phyloP scores from a whole-genome alignment of 2,329 filamentous ascomycete species.

The Akanthomyces lecanii region DNA sequence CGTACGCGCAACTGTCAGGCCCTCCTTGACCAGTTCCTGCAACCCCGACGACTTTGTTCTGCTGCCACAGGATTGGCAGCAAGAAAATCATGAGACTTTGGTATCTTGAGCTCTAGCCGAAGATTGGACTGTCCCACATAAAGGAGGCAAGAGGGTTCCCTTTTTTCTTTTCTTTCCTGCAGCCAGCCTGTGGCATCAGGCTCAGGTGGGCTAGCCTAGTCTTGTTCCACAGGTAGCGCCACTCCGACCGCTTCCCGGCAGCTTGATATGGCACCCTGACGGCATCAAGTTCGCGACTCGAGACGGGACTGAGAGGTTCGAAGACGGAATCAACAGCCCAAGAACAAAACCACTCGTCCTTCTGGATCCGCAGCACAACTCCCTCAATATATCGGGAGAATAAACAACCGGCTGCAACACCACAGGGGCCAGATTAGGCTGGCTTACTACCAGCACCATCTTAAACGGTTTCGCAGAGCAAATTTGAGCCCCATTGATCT shows the following conservation, averaged over 20 bases:
- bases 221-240: conserved; percentile 5
- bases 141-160: neutral
- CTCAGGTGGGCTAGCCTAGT: neutral
- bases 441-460: neutral
- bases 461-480: conserved; percentile 2
- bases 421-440: neutral
- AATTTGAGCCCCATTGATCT: conserved; percentile 13
- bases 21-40: neutral
- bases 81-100: neutral
- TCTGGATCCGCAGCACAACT: neutral
- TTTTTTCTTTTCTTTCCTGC: neutral
- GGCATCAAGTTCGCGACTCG: neutral
- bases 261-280: neutral
- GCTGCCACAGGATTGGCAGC: neutral
- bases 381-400: neutral
- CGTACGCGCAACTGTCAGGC: neutral
- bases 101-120: too few relatives aligned
- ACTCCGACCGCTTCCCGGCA: conserved; percentile 11
- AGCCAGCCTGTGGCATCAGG: neutral
- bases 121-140: neutral
- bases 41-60: neutral
- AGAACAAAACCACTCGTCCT: too few relatives aligned
- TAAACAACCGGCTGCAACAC: neutral
- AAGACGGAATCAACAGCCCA: neutral
- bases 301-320: neutral